These are phyloP conservation scores for Colletotrichum truncatum DNA, from an alignment of 2,329 filamentous ascomycete genomes.

Conservation along the genomic window DNA sequence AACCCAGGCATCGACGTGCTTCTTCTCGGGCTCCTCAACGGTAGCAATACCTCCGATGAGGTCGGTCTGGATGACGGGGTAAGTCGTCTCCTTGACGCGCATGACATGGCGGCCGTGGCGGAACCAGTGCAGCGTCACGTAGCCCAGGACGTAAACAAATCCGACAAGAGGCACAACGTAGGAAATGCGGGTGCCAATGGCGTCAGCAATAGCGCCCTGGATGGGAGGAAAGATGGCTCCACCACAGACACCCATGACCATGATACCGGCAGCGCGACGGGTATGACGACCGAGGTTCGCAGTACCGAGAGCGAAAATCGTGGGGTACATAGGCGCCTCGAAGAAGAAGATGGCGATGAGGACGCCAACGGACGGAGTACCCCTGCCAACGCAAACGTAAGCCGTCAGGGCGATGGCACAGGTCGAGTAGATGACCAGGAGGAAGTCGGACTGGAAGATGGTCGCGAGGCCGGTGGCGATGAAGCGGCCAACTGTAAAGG, in stretches of 20 bases:
- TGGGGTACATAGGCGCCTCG: slow-evolving; percentile 66
- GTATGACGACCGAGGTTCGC: slow-evolving; percentile 75
- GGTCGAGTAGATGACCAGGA: slow-evolving; percentile 42
- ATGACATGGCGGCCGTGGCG: slow-evolving; percentile 41
- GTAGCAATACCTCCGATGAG: background rate
- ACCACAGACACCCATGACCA: slow-evolving; percentile 63
- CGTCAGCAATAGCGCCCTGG: slow-evolving; percentile 55
- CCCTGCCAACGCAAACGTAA: slow-evolving; percentile 43
- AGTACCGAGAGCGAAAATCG: slow-evolving; percentile 66
- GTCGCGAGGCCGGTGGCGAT: slow-evolving; percentile 61
- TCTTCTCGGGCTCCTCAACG: slow-evolving; percentile 14
- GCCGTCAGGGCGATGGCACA: slow-evolving; percentile 52
- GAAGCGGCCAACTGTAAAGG: slow-evolving; percentile 59
- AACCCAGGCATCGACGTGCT: slow-evolving; percentile 7
- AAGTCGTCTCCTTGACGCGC: slow-evolving; percentile 40
- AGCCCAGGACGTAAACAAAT: slow-evolving; percentile 47
- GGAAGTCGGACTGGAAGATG: slow-evolving; percentile 50
- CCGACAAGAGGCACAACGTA: slow-evolving; percentile 54
- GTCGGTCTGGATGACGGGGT: slow-evolving; percentile 27
- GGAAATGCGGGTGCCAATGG: slow-evolving; percentile 48
- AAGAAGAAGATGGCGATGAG: slow-evolving; percentile 66
- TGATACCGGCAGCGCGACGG: slow-evolving; percentile 75
- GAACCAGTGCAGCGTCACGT: slow-evolving; percentile 42
- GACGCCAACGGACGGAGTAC: slow-evolving; percentile 61
- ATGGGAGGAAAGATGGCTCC: slow-evolving; percentile 65